Evolutionary conservation across 2,329 filamentous ascomycete species (phyloP).

Genomic region (Daldinia sp.): DNA sequence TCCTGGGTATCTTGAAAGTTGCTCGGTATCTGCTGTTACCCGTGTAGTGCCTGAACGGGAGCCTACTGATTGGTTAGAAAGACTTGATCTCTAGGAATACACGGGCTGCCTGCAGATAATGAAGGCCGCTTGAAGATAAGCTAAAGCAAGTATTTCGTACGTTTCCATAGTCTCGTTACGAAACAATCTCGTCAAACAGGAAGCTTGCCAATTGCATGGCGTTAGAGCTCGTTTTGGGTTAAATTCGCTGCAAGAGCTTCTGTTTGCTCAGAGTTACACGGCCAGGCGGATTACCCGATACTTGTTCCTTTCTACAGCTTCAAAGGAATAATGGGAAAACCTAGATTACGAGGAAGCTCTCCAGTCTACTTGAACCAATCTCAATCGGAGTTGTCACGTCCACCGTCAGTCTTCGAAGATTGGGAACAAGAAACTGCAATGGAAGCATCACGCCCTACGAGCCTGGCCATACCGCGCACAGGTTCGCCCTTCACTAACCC

Average conservation of each 20-base stretch:
- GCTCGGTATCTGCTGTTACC: conserved; percentile 42
- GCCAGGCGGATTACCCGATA: conserved; percentile 43
- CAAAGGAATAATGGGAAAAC: conserved; percentile 59
- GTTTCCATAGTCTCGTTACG: conserved; percentile 31
- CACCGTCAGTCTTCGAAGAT: conserved; percentile 61
- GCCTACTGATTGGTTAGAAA: conserved; percentile 36
- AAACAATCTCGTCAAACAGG: conserved; percentile 37
- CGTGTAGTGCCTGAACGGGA: conserved; percentile 27
- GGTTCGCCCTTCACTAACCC: conserved; percentile 58
- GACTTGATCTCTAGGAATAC: conserved; percentile 25
- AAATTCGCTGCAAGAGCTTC: conserved; percentile 42
- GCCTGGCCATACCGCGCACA: conserved; percentile 58
- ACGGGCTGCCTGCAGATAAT: conserved; percentile 43
- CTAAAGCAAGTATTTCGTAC: conserved; percentile 30
- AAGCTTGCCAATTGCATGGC: conserved; percentile 42
- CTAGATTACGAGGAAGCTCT: conserved; percentile 60
- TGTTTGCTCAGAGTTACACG: conserved; percentile 46
- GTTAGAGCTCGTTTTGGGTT: conserved; percentile 39
- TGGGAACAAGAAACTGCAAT: conserved; percentile 59
- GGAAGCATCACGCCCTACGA: conserved; percentile 63
- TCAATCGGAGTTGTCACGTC: conserved; percentile 58
- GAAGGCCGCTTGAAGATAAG: conserved; percentile 36
- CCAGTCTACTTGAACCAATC: conserved; percentile 59
- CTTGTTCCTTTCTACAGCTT: conserved; percentile 29
- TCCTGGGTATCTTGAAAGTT: conserved; percentile 33